Conservation (phyloP, 1,284 basidiomycete species). For the Ceratobasidium theobromae region DNA sequence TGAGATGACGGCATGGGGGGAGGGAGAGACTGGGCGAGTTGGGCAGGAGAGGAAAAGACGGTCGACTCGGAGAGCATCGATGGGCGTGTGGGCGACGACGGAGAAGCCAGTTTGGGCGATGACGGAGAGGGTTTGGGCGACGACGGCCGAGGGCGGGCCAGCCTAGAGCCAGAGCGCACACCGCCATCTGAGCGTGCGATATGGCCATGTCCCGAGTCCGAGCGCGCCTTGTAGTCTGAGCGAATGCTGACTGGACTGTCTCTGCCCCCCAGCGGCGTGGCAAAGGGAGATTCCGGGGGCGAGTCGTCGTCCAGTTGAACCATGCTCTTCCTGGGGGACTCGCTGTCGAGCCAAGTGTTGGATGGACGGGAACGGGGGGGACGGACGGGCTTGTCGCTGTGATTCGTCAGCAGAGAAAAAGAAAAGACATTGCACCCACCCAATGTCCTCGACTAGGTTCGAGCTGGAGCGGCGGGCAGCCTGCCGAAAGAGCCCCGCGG, state of each 20-base stretch:
- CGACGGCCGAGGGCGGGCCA: background rate
- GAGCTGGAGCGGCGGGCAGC: constrained; percentile 4
- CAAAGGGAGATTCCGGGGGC: background rate
- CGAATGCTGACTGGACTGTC: background rate
- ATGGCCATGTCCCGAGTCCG: too few species aligned
- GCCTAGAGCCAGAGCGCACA: background rate
- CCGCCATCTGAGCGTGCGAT: constrained; percentile 4
- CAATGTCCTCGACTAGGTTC: constrained; percentile 5
- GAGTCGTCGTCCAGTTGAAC: background rate
- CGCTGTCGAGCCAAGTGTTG: too few species aligned
- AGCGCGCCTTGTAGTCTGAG: too few species aligned
- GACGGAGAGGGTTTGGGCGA: background rate
- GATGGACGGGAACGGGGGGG: too few species aligned
- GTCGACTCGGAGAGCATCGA: too few species aligned
- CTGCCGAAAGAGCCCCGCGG: constrained; percentile 8
- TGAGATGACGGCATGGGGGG: too few species aligned
- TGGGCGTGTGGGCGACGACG: background rate
- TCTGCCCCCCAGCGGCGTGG: background rate
- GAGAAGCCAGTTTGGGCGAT: background rate
- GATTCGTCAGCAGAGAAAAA: background rate
- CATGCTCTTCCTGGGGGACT: background rate
- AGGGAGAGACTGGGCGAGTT: too few species aligned
- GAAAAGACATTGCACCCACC: background rate
- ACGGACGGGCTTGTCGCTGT: too few species aligned
- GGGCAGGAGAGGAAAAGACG: too few species aligned